Evolutionary conservation across 192 early-diverging fungal species (phyloP), one percentile per base, ranked within the genome.

Genomic region (Coemansia sp.): DNA sequence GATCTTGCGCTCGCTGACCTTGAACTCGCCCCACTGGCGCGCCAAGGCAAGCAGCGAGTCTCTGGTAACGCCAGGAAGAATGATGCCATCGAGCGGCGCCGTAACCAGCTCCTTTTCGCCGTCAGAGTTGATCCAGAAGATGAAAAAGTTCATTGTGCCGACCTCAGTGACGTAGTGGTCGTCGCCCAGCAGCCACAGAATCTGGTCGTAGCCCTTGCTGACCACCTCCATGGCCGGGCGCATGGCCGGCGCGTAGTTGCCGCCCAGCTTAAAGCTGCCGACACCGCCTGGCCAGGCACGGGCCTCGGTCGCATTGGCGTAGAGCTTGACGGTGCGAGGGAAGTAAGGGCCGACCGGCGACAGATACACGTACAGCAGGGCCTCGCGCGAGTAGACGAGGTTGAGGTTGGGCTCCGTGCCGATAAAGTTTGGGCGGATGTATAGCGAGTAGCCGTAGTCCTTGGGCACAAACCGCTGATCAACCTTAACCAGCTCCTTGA

Each of bases 261-360:
- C 93, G 58, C 97, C 97, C 69, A 97, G 76, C 88, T 99, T 99
- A 62, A 88, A 89, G 75, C 92, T 92, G 62, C 97, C 97, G 12
- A 95, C 95, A 46, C 97, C 97, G 12, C 96, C 93, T 15, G 96
- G 97, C 95, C 95, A 97, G 17, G 97, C 97, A 47, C 97, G 89
- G 25, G 92, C 91, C 70, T 92, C 93, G 43, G 93, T 82, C 39
- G 87, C 83, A 46, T 94, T 94, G 2, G 96, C 96, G 62, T 83
- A 88, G 66, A 99, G 85, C 56, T 87, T 88, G 51, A 97, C 94
- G 40, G 97, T 94, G 31, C 79, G 77, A 57, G 92, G 92, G 87
- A 94, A 99, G 79, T 99, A 99, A 17, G 97, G 97, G 20, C 97
- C 97, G 7, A 96, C 95, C 6, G 97, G 97, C 24, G 90, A 95